A percentile compares a stretch with the other conserved stretches of the same genome.
These are phyloP conservation scores for Leccinum variabile DNA, from an alignment of 1,284 basidiomycete genomes.

Conservation along the genomic window DNA sequence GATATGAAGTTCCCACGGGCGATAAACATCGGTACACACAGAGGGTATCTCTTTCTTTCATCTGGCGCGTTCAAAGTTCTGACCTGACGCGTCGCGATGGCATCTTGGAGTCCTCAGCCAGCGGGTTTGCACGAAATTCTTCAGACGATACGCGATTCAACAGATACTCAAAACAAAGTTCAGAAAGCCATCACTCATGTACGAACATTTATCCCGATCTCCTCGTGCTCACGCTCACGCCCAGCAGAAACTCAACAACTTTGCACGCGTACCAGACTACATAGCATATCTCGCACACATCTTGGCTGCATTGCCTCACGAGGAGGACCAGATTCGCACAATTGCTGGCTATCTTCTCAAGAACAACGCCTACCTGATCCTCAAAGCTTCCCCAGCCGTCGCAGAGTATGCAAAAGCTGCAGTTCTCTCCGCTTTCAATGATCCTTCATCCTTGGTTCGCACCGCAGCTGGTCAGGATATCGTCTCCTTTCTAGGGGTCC, in stretches of 20 bases:
- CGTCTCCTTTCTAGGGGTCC: slow-evolving; percentile 79
- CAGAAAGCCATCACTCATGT: slow-evolving; percentile 79
- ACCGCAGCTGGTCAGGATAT: slow-evolving; percentile 91
- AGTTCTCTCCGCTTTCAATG: slow-evolving; percentile 79
- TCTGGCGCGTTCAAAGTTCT: slow-evolving; percentile 34
- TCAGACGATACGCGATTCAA: slow-evolving; percentile 83
- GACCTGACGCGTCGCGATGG: slow-evolving; percentile 40
- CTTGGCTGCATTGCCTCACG: slow-evolving; percentile 75
- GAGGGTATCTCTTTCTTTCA: slow-evolving; percentile 18
- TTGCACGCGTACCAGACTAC: slow-evolving; percentile 90
- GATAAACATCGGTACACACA: slow-evolving; percentile 38
- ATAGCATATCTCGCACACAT: slow-evolving; percentile 96
- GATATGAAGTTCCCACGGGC: slow-evolving; percentile 35
- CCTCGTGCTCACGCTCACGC: slow-evolving; percentile 26
- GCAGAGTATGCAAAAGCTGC: slow-evolving; percentile 80
- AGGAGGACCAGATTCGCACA: slow-evolving; percentile 89
- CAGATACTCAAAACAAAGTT: slow-evolving; percentile 66
- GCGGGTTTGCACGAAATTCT: slow-evolving; percentile 82
- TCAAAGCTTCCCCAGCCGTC: slow-evolving; percentile 65
- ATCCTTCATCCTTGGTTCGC: slow-evolving; percentile 81
- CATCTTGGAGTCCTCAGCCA: slow-evolving; percentile 74
- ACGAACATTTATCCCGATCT: slow-evolving; percentile 33
- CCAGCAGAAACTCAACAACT: slow-evolving; percentile 81
- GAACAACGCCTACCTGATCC: slow-evolving; percentile 83
- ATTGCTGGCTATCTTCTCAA: slow-evolving; percentile 97